Evolutionary conservation across 768 basidiomycete species (phyloP), one percentile per base, ranked within the genome.

Genomic region (Paxillus rubicundulus): DNA sequence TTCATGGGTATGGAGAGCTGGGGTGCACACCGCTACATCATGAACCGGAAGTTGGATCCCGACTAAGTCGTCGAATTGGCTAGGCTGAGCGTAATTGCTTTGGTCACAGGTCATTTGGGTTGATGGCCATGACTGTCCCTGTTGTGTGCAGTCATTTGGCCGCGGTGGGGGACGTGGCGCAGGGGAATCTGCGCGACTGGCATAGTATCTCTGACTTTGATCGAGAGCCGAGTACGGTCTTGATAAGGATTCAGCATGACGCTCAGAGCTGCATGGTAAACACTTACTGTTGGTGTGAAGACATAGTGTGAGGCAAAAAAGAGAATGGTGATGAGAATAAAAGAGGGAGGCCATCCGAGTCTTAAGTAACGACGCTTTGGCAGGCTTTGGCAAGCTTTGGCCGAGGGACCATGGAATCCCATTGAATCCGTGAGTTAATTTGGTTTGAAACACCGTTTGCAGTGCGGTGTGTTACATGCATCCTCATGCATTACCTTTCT

Each of bases 341-440:
- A 46, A 50, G 38, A 45, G 27, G 34, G 28, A 16, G 32, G 20
- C 16, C 47, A 44, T 24, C 14, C 27, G 42, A 44, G 33, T 18
- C 47, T 53, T 69, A 68, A 68, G 57, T 62, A 53, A 47, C 48
- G 47, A 49, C n/a, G 55, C 61, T 63, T 63, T 68, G 45, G 21
- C 59, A 28, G 49, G 51, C n/a, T 53, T 39, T 68, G 45, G 21
- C 59, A 28, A 47, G 51, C n/a, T 53, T 39, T 54, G 21, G 21
- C 21, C 21, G 21, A 24, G 24, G 24, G 6, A 24, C 6, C 43
- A 42, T 45, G 39, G 38, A 48, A 24, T 24, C 24, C 62, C 60
- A 54, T 53, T 54, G 42, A 53, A 65, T 60, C 49, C 7, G 46
- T 28, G 45, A 47, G 60, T 65, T 44, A 40, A 45, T 60, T 65